These are phyloP conservation scores for Amanita jacksonii DNA, from an alignment of 768 basidiomycete genomes.

Conservation along the genomic window DNA sequence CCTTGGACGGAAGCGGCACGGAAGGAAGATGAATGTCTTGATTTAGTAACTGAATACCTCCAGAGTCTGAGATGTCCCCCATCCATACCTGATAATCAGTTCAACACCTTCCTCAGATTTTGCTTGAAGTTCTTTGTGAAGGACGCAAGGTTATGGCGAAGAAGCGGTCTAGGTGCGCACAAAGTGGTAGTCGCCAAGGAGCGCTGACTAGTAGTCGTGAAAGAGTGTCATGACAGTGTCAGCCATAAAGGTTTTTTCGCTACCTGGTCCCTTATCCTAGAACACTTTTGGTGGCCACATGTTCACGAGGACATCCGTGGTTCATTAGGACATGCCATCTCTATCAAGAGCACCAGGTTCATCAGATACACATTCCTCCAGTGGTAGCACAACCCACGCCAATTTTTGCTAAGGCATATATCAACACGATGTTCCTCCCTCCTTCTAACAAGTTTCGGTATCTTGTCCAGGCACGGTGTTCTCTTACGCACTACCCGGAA, in stretches of 20 bases:
- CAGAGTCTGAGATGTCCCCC: no score
- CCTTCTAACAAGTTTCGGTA: conserved; percentile 21
- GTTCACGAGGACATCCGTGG: conserved; percentile 17
- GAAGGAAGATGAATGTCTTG: no score
- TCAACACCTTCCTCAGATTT: conserved; percentile 2
- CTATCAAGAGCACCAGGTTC: conserved; percentile 14
- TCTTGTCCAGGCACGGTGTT: conserved; percentile 27
- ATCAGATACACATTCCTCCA: conserved; percentile 9
- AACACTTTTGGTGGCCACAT: conserved; percentile 23
- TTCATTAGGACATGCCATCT: conserved; percentile 17
- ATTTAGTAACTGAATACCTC: no score
- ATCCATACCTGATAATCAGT: no score
- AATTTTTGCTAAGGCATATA: conserved; percentile 26
- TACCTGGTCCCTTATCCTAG: conserved; percentile 9
- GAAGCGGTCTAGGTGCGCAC: conserved; percentile 5
- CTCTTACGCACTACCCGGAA: conserved; percentile 25
- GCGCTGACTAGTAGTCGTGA: no score
- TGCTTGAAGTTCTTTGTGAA: conserved; percentile 10
- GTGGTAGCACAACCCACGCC: conserved; percentile 16
- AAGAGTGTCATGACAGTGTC: conserved; percentile 11
- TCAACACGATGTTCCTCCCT: conserved; percentile 33
- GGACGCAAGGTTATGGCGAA: conserved; percentile 12
- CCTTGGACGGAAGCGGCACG: no score
- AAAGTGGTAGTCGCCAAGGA: conserved; percentile 15
- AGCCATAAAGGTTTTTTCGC: conserved; percentile 19